These are phyloP conservation scores for Coemansia sp. DNA, from an alignment of 192 early-diverging fungal genomes.

Conservation along the genomic window DNA sequence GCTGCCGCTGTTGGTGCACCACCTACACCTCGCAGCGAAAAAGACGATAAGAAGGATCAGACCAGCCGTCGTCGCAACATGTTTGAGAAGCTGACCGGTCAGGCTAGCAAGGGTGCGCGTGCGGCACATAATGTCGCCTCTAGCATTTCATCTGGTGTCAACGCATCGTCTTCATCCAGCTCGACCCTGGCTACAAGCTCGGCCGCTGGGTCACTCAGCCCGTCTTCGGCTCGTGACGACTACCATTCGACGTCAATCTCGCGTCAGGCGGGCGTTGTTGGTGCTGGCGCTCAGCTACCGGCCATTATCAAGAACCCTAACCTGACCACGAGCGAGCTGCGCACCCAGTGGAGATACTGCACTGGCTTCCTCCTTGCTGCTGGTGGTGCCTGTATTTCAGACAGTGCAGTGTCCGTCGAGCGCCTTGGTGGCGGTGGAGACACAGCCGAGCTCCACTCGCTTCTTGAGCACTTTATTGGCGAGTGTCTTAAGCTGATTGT, in stretches of 20 bases:
- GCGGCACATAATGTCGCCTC: constrained; percentile 7
- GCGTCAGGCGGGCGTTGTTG: constrained; percentile 23
- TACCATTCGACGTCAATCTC: constrained; percentile 2
- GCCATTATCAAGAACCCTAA: constrained; percentile 26
- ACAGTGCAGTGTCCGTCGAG: constrained; percentile 24
- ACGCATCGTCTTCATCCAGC: background rate
- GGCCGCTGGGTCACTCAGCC: background rate
- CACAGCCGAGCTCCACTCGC: constrained; percentile 45
- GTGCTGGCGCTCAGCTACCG: constrained; percentile 42
- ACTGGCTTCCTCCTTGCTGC: constrained; percentile 51
- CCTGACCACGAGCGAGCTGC: constrained; percentile 41
- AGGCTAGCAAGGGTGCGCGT: constrained; percentile 24
- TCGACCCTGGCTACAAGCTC: constrained; percentile 2
- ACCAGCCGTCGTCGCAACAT: constrained; percentile 39
- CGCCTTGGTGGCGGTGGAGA: constrained; percentile 41
- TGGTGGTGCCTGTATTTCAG: constrained; percentile 44
- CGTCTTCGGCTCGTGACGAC: constrained; percentile 10
- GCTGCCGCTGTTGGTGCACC: background rate
- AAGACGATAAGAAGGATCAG: constrained; percentile 32
- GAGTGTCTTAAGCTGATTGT: constrained; percentile 53
- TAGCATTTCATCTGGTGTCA: background rate
- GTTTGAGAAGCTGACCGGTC: constrained; percentile 51
- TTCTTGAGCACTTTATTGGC: constrained; percentile 53
- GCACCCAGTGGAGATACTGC: constrained; percentile 54
- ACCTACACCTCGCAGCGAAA: background rate